Base-by-base conservation (phyloP, 768 basidiomycete species). In the Psilocybe subaeruginosa region DNA sequence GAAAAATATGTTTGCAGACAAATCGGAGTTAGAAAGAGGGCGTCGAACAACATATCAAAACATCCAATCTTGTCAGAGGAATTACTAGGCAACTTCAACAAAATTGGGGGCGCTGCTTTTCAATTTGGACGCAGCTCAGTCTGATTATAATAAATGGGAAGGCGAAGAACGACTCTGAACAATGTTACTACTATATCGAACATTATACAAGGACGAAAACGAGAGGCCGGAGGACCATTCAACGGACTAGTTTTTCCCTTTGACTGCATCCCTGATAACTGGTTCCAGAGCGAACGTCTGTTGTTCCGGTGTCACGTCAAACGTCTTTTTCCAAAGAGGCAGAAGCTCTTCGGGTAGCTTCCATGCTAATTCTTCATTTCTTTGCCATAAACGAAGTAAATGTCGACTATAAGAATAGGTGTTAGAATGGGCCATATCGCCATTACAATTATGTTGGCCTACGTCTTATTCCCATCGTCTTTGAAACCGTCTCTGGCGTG, bases 401-500 rank as follows among this genome's bases (percentile, higher is more conserved):
- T 79, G 78, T 3, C 77, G 76, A 49, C 77, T 78, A 30, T 3
- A 31, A 46, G 8, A 8, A 14, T 2, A 45, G 23, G 4, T 17
- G 7, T 8, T 19, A 43, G 4, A 39, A 19, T 9, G 8, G 17
- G 23, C 23, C 23, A 23, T 23, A 23, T 23, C 23, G 23, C 23
- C 23, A 23, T 23, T 23, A 23, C 23, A 23, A 23, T 23, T 2
- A 23, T 23, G 23, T 12, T 17, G 37, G 70, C 77, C 63, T 61
- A 80, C 80, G 74, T 76, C 50, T 80, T 70, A 51, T 75, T 69
- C 29, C 66, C 67, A 31, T 72, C 72, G 63, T 82, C 80, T 37
- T 60, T 68, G 64, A 80, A 82, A 2, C 72, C 78, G 64, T 82
- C 81, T 63, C 81, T 65, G 3, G 80, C 79, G 61, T 82, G 81